A percentile compares a stretch with the other conserved stretches of the same genome.
phyloP scores from a whole-genome alignment of 345 rosid species.

The Anastatica hierochuntica region DNA sequence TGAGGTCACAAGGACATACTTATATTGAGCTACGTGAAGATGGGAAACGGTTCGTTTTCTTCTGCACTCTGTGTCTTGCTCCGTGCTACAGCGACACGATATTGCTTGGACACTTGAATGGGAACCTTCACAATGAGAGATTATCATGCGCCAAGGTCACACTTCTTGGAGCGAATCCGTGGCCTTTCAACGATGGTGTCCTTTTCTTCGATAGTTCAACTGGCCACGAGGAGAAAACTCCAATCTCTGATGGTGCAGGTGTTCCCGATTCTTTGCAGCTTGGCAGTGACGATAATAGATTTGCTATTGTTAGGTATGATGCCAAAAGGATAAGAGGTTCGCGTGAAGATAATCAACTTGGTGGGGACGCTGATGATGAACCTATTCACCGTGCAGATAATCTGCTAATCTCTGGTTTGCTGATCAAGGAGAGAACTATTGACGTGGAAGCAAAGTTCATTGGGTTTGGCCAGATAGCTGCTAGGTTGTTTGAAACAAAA shows the following conservation, averaged over 20 bases:
- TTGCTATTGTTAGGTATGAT: slow-evolving; percentile 48
- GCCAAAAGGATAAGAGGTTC: slow-evolving; percentile 8
- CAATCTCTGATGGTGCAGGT: slow-evolving; percentile 8
- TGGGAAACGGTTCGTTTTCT: slow-evolving; percentile 63
- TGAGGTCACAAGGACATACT: slow-evolving; percentile 62
- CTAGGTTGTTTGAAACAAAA: slow-evolving; percentile 38
- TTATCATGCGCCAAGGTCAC: slow-evolving; percentile 62
- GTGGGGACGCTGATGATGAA: slow-evolving; percentile 5
- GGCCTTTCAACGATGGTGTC: slow-evolving; percentile 90
- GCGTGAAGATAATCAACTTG: slow-evolving; percentile 13
- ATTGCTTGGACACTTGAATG: slow-evolving; percentile 68
- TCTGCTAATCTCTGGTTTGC: slow-evolving; percentile 42
- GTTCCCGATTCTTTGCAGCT: slow-evolving; percentile 24
- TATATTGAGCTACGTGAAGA: slow-evolving; percentile 78
- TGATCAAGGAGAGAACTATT: slow-evolving; percentile 48
- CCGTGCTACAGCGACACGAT: slow-evolving; percentile 71
- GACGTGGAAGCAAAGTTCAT: slow-evolving; percentile 45
- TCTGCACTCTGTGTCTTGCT: slow-evolving; percentile 78
- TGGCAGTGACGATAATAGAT: slow-evolving; percentile 25
- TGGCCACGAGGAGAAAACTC: slow-evolving; percentile 27
- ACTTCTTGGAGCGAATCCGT: slow-evolving; percentile 59
- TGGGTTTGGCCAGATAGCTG: slow-evolving; percentile 58
- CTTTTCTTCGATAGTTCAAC: slow-evolving; percentile 54
- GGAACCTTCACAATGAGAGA: slow-evolving; percentile 66
- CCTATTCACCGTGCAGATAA: slow-evolving; percentile 11